phyloP scores from a whole-genome alignment of 2,329 filamentous ascomycete genomes.

The Penicillium sp. region DNA sequence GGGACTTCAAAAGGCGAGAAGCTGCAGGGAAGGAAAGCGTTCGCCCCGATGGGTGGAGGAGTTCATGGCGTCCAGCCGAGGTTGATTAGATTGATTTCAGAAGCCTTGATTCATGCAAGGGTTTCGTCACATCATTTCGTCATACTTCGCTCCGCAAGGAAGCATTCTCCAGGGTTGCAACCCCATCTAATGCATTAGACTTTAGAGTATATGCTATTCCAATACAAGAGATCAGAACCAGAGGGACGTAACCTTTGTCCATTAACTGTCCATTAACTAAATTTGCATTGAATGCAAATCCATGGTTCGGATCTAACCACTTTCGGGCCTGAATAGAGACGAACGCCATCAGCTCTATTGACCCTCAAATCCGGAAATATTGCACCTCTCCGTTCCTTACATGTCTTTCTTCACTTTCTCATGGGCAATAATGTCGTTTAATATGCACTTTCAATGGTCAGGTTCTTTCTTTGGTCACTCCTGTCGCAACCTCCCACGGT shows the following conservation, averaged over 20 bases:
- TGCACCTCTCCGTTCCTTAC: background rate
- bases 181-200: no score
- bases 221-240: no score
- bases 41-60: slow-evolving; percentile 8
- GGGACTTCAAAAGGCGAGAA: background rate
- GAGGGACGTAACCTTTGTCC: no score
- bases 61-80: slow-evolving; percentile 16
- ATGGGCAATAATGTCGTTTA: background rate
- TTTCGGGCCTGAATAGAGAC: background rate
- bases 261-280: no score
- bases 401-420: background rate
- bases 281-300: background rate
- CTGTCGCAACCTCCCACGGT: background rate
- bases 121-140: background rate
- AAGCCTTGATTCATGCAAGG: background rate
- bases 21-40: background rate
- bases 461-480: background rate
- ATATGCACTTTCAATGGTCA: background rate
- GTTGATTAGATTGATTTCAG: background rate
- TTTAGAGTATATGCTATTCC: no score
- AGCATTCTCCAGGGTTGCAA: no score
- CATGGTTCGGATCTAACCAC: background rate
- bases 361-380: slow-evolving; percentile 3
- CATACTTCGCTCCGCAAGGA: background rate
- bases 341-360: background rate